A percentile compares a stretch with the other conserved stretches of the same genome.
Conservation (phyloP, 1,284 basidiomycete species). For the Leccinum variabile region DNA sequence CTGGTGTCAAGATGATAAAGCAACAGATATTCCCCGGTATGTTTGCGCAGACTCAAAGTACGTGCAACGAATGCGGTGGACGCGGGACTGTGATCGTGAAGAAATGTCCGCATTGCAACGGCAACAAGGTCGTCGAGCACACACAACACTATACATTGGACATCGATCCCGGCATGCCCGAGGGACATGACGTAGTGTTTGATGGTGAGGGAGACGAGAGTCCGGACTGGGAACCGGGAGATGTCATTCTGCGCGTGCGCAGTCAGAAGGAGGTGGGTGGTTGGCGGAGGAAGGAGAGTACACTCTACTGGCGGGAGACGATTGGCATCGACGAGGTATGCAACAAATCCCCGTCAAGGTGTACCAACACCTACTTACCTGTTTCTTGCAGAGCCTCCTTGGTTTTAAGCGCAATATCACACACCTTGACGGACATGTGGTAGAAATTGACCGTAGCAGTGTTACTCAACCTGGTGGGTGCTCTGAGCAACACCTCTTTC, state of each 20-base stretch:
- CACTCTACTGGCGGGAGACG: constrained; percentile 87
- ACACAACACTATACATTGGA: constrained; percentile 80
- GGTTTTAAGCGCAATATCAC: constrained; percentile 86
- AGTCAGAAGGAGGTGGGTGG: constrained; percentile 75
- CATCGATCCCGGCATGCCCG: constrained; percentile 84
- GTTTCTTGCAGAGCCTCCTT: constrained; percentile 59
- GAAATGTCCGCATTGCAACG: constrained; percentile 80
- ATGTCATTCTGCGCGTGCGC: constrained; percentile 81
- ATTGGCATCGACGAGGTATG: constrained; percentile 86
- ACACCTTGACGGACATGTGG: constrained; percentile 85
- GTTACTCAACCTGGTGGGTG: constrained; percentile 88
- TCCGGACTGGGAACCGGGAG: constrained; percentile 91
- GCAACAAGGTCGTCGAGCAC: constrained; percentile 81
- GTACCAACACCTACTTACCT: background rate
- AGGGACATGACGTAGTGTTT: constrained; percentile 88
- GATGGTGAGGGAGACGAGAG: constrained; percentile 93
- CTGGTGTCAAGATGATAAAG: constrained; percentile 80
- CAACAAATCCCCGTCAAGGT: constrained; percentile 9
- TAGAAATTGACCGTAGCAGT: constrained; percentile 67
- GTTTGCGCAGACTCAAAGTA: constrained; percentile 81
- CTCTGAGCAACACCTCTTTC: background rate
- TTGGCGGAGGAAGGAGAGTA: constrained; percentile 85
- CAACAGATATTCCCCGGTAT: constrained; percentile 96
- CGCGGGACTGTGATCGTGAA: constrained; percentile 77
- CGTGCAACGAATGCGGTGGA: constrained; percentile 81